Evolutionary conservation across 306 rosid species (phyloP), one percentile per base, ranked within the genome.

Genomic region (Castanea sativa): DNA sequence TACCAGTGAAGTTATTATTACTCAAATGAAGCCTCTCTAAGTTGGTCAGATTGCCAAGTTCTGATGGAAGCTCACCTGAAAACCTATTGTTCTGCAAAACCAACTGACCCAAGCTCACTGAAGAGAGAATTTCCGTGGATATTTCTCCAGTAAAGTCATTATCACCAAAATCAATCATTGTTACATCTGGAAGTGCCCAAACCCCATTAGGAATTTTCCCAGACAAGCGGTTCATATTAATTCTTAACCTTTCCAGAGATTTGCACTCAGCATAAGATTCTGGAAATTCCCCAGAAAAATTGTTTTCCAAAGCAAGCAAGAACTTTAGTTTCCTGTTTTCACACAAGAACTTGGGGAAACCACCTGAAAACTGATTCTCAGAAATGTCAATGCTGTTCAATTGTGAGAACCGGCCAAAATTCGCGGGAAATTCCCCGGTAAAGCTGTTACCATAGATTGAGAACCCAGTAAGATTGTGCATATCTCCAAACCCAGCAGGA

Each of bases 331-430:
- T 82, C 70, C 73, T 80, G 6, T 76, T 85, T 79, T 91, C 91
- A 85, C 99, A 96, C 83, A 96, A 82, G 88, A 80, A 93, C 86
- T 77, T 87, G 53, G 99, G 99, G 74, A 96, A 96, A 80, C 58
- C 77, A 52, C 99, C 99, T 25, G 96, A 87, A 78, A 96, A 96
- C 72, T 85, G 90, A 82, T 96, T 96, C 84, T 96, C 99, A 1
- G 99, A 96, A 84, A 96, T 87, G 89, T 96, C 99, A n/a, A 96
- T 87, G 82, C 93, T 91, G 13, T 85, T 76, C 69, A 96, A 85
- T 0, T 85, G 91, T 3, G 98, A 87, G 76, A 87, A 91, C 4
- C 88, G 86, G 71, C 98, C 99, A 2, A 96, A 84, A 71, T 87
- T 86, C 18, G 69, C 78, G 0, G 99, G 98, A 69, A 96, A 87